Conservation (phyloP, 2,329 filamentous ascomycete genomes). For the Diplodia corticola region DNA sequence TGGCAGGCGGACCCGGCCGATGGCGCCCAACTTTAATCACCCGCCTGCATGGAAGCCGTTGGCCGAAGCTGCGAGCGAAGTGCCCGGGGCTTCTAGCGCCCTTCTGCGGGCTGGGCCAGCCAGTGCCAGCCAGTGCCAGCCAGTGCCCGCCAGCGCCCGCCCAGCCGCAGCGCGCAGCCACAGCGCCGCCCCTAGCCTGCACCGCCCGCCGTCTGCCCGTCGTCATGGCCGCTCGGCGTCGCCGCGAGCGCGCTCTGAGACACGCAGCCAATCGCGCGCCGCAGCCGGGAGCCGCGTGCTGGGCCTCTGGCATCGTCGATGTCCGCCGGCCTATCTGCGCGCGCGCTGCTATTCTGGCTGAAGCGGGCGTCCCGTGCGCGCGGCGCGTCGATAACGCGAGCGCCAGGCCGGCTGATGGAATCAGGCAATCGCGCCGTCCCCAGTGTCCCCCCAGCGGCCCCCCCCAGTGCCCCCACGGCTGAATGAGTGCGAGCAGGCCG, state of each 20-base stretch:
- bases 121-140: neutral
- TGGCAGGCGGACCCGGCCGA: slow-evolving; percentile 17
- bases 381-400: slow-evolving; percentile 15
- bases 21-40: slow-evolving; percentile 18
- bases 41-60: slow-evolving; percentile 21
- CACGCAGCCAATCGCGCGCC: neutral
- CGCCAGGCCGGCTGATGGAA: slow-evolving; percentile 13
- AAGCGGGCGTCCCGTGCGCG: slow-evolving; percentile 5
- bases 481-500: neutral
- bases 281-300: neutral
- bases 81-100: slow-evolving; percentile 17
- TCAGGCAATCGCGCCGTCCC: slow-evolving; percentile 10
- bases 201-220: neutral
- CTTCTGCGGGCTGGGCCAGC: neutral
- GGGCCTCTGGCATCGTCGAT: neutral
- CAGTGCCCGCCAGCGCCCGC: slow-evolving; percentile 6
- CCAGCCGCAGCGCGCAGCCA: slow-evolving; percentile 4
- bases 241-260: neutral
- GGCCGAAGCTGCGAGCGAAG: slow-evolving; percentile 19
- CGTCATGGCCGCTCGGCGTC: slow-evolving; percentile 4
- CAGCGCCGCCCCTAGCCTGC: neutral
- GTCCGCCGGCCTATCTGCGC: neutral
- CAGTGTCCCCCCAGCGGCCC: neutral
- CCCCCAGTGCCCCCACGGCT: slow-evolving; percentile 5
- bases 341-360: slow-evolving; percentile 10